A percentile compares a stretch with the other conserved stretches of the same genome.
phyloP scores from a whole-genome alignment of 768 basidiomycete species.

The Lyophyllum decastes region DNA sequence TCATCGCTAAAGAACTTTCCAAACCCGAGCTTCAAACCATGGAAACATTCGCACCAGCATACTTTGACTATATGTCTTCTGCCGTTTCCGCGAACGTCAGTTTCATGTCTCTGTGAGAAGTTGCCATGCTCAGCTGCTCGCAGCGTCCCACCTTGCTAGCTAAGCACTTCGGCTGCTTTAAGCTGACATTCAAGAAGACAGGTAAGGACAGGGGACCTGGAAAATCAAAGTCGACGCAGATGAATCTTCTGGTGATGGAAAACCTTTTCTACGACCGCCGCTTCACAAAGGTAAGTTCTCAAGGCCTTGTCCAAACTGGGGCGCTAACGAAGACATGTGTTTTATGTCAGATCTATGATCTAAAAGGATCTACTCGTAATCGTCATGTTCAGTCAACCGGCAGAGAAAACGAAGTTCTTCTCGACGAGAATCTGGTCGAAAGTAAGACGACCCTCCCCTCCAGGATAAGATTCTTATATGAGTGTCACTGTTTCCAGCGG shows the following conservation, averaged over 20 bases:
- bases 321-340: not conserved
- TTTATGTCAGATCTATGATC: constrained; percentile 79
- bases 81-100: constrained; percentile 82
- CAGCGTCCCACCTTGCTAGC: constrained; percentile 94
- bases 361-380: constrained; percentile 95
- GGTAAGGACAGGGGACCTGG: constrained; percentile 65
- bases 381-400: constrained; percentile 91
- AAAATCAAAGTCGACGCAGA: constrained; percentile 80
- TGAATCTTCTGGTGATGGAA: constrained; percentile 98
- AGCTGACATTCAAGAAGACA: constrained; percentile 85
- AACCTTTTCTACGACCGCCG: constrained; percentile 93
- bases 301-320: not conserved
- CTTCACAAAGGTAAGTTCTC: constrained; percentile 77
- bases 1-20: constrained; percentile 97
- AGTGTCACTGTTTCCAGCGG: constrained; percentile 47
- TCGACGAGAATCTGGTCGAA: constrained; percentile 96
- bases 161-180: constrained; percentile 96
- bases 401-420: constrained; percentile 86
- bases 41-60: constrained; percentile 95
- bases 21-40: constrained; percentile 89
- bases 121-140: constrained; percentile 10
- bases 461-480: not conserved
- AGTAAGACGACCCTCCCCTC: constrained; percentile 46
- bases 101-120: constrained; percentile 12
- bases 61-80: constrained; percentile 98